Evolutionary conservation across 495 filamentous ascomycete species (phyloP), one percentile per base, ranked within the genome.

Genomic region (Hyaloscypha variabilis): DNA sequence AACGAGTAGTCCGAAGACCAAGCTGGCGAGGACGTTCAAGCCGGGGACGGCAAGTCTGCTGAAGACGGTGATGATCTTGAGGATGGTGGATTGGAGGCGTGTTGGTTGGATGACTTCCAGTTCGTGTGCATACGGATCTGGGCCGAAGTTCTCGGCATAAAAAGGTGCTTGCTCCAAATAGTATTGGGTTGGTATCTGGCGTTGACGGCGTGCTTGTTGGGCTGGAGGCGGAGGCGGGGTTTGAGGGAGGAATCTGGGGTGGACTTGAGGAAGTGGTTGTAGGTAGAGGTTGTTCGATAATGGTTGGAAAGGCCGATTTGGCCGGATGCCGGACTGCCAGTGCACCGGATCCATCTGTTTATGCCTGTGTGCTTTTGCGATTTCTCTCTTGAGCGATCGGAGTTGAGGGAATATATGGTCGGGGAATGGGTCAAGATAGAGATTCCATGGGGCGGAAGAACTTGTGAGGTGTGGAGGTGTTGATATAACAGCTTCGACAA

Each of bases 161-260:
- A 66, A 60, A 14, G 31, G 17, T 13, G 53, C 26, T 30, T 63
- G 59, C 42, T 62, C 59, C 6, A 62, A 39, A 60, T 63, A 67
- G 42, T 63, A 67, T 6, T 29, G 46, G 21, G 65, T 67, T 1
- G 65, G 65, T 5, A 50, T 36, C 19, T 51, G 13, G 1, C 19
- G n/a, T 8, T 51, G 21, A 2, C 23, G 3, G 2, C 2, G 28
- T 17, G 26, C 2, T 13, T 26, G 31, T 25, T 24, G 57, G 24
- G 30, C n/a, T 10, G 52, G 53, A 10, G 21, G 39, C 8, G 46
- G 25, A 28, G 61, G 54, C n/a, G n/a, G n/a, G n/a, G n/a, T n/a
- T n/a, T n/a, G n/a, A n/a, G n/a, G n/a, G n/a, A n/a, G n/a, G n/a
- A n/a, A n/a, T n/a, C n/a, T n/a, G n/a, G n/a, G n/a, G n/a, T n/a